A percentile compares a stretch with the other conserved stretches of the same genome.
phyloP scores from a whole-genome alignment of 257 asterid species.

The Solanum habrochaites region DNA sequence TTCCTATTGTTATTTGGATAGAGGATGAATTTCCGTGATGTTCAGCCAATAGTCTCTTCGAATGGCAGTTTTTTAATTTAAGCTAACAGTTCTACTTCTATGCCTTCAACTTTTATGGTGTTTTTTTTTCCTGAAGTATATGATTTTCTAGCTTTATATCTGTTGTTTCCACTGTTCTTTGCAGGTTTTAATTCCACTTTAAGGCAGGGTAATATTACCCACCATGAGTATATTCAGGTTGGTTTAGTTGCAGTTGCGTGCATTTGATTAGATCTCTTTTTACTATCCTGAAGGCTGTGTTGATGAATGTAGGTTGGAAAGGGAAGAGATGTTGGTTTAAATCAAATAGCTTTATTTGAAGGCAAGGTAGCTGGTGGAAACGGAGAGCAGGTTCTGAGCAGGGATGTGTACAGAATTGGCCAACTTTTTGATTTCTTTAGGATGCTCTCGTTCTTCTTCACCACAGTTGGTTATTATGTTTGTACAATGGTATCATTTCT shows the following conservation, averaged over 20 bases:
- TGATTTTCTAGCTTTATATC: not conserved
- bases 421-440: constrained; percentile 95
- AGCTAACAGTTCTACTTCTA: not conserved
- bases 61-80: not conserved
- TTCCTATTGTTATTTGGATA: not conserved
- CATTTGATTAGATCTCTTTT: not conserved
- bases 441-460: constrained; percentile 88
- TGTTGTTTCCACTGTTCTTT: not conserved
- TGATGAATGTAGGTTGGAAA: constrained; percentile 76
- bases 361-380: constrained; percentile 99
- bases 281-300: constrained; percentile 3
- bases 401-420: constrained; percentile 95
- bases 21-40: not conserved
- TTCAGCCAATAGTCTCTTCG: not conserved
- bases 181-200: constrained; percentile 96
- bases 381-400: constrained; percentile 97
- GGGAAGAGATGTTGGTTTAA: constrained; percentile 99
- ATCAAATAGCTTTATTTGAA: constrained; percentile 94
- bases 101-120: not conserved
- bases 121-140: not conserved
- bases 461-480: constrained; percentile 92
- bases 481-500: constrained; percentile 80
- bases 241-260: not conserved
- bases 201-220: constrained; percentile 97
- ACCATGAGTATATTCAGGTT: constrained; percentile 79